Percentiles rank a stretch among this genome's conserved stretches.
phyloP scores from a whole-genome alignment of 441 rosid genomes.

The Melianthus villosus region DNA sequence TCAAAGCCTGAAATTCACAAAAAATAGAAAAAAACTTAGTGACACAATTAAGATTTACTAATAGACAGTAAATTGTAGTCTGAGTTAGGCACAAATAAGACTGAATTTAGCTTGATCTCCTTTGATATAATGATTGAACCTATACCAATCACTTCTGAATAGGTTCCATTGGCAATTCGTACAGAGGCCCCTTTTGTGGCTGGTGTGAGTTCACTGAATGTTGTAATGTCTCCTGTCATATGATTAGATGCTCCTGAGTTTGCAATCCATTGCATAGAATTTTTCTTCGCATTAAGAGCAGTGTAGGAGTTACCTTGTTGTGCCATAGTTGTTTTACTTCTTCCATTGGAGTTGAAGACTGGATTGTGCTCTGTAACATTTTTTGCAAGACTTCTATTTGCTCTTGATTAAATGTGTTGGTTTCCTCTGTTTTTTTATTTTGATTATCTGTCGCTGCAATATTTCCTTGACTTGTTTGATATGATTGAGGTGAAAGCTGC shows the following conservation, averaged over 20 bases:
- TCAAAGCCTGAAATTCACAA: not conserved
- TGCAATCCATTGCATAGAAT: not conserved
- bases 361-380: not conserved
- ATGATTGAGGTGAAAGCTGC: too few species aligned
- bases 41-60: not conserved
- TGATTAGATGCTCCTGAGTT: not conserved
- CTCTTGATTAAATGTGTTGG: too few species aligned
- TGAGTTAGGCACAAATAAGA: not conserved
- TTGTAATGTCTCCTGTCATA: not conserved
- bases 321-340: not conserved
- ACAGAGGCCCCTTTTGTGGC: too few species aligned
- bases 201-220: not conserved
- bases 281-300: not conserved
- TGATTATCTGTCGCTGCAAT: not conserved
- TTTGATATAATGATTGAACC: too few species aligned
- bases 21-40: not conserved
- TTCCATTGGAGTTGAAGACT: not conserved
- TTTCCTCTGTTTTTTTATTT: too few species aligned
- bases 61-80: not conserved
- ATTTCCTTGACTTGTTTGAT: too few species aligned
- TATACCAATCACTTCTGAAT: not conserved
- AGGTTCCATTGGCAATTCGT: not conserved
- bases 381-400: not conserved
- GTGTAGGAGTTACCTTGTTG: not conserved
- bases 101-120: not conserved